Base-by-base conservation (phyloP, 331 rosid genomes). In the Pyrus hybrid region DNA sequence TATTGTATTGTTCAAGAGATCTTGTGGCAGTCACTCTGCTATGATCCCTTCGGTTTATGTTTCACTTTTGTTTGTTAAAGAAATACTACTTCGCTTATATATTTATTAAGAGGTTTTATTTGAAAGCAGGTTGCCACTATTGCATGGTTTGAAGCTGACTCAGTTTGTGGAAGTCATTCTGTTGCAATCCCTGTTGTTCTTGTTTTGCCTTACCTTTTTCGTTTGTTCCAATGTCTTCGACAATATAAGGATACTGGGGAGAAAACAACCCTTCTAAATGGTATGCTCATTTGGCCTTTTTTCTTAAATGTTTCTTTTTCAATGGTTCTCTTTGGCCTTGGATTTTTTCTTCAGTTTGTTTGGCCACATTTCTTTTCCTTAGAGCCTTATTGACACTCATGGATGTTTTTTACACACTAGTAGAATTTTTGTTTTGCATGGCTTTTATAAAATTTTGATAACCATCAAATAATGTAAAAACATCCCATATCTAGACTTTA, bases 81-180 rank as follows among this genome's bases (percentile, higher is more conserved):
- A 29, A 53, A 47, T 65, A 25, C 32, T n/a, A 30, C 68, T 88
- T 79, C 65, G 58, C 61, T 22, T 58, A 22, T 58, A 41, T 22
- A n/a, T 58, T 76, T 85, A 18, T 63, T 66, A 75, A 70, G 61
- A 69, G 69, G 66, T 66, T 70, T 70, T 60, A 14, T 62, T 58
- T 82, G 68, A 11, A 72, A 74, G 49, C 84, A 95, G 99, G 99
- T 95, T 86, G 99, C 99, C 57, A 95, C 99, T 68, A 92, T 95
- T 79, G 99, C 97, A 33, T 95, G 99, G 97, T 89, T 95, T 81
- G 99, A 95, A 90, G 99, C 97, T 74, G 99, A 95, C 84, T 95
- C 99, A 82, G 90, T 92, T 75, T 95, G 99, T 76, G 99, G 99
- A 45, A 88, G 99, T 83, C 99, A 95, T 87, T 90, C 97, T 65